phyloP scores from a whole-genome alignment of 495 filamentous ascomycete genomes.

The Penicillium lividum region DNA sequence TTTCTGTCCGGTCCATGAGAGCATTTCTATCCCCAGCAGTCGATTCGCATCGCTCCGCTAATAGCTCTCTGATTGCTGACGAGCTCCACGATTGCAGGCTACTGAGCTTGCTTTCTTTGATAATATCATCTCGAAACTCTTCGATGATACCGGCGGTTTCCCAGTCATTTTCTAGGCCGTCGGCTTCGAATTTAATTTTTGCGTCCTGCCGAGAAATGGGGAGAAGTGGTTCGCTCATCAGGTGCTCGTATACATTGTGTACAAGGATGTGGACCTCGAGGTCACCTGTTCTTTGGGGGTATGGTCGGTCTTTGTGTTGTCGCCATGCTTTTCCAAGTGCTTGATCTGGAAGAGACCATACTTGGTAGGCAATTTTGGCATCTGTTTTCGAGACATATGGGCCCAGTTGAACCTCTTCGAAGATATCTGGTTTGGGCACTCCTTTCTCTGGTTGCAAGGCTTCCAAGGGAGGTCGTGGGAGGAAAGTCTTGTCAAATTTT shows the following conservation, averaged over 20 bases:
- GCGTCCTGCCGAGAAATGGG: conserved; percentile 11
- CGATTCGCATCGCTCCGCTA: conserved; percentile 2
- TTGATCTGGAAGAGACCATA: conserved; percentile 27
- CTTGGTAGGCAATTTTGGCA: conserved; percentile 26
- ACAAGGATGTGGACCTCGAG: conserved; percentile 15
- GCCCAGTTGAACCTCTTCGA: conserved; percentile 22
- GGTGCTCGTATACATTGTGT: conserved; percentile 29
- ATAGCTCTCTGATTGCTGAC: conserved; percentile 1
- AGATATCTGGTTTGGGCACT: conserved; percentile 20
- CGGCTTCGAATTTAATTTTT: not conserved
- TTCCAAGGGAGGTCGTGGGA: not conserved
- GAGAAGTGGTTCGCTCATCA: conserved; percentile 21
- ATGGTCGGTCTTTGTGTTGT: conserved; percentile 6
- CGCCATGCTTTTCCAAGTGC: conserved; percentile 16
- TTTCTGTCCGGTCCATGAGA: conserved; percentile 9
- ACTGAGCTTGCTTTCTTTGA: not conserved
- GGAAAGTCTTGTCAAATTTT: not conserved
- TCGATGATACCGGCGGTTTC: not conserved
- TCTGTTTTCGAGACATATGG: conserved; percentile 15
- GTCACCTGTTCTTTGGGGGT: conserved; percentile 6
- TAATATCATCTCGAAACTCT: not conserved
- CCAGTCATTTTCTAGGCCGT: conserved; percentile 5
- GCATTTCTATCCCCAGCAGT: not conserved
- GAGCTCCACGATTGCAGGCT: conserved; percentile 5
- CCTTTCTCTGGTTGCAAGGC: not conserved